Percentiles rank a stretch among this genome's conserved stretches.
phyloP scores from a whole-genome alignment of 805 yeast species.

The Saccharomycopsis vini region DNA sequence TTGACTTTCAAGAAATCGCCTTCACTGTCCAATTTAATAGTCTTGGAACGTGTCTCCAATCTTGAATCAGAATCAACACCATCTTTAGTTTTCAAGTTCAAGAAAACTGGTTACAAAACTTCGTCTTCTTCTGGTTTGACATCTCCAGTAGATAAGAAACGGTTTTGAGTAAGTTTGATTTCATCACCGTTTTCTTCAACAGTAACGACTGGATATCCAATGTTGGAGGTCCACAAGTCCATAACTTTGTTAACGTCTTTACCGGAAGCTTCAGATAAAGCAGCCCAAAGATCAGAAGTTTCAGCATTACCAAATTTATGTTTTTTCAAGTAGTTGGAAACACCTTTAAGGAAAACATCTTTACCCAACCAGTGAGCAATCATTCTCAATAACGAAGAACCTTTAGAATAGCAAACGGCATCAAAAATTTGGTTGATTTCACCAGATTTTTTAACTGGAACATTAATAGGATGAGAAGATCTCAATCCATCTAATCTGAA shows the following conservation, averaged over 20 bases:
- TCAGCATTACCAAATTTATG: slow-evolving; percentile 73
- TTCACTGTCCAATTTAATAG: slow-evolving; percentile 36
- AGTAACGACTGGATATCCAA: slow-evolving; percentile 67
- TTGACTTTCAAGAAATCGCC: slow-evolving; percentile 56
- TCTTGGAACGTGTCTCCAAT: slow-evolving; percentile 41
- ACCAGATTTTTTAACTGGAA: slow-evolving; percentile 67
- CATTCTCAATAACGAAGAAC: slow-evolving; percentile 74
- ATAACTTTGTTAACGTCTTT: slow-evolving; percentile 63
- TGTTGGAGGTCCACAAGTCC: slow-evolving; percentile 74
- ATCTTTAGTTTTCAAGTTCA: slow-evolving; percentile 47
- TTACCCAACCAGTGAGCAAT: slow-evolving; percentile 73
- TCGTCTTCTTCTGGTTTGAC: slow-evolving; percentile 67
- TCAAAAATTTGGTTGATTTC: slow-evolving; percentile 81
- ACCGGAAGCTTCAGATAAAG: slow-evolving; percentile 61
- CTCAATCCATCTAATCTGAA: slow-evolving; percentile 68
- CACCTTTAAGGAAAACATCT: slow-evolving; percentile 70
- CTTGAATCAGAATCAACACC: slow-evolving; percentile 55
- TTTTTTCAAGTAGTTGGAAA: slow-evolving; percentile 63
- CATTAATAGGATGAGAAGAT: slow-evolving; percentile 80
- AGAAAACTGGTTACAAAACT: slow-evolving; percentile 57
- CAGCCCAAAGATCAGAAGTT: slow-evolving; percentile 71
- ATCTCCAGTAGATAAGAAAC: slow-evolving; percentile 71
- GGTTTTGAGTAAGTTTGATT: slow-evolving; percentile 55
- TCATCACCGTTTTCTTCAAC: slow-evolving; percentile 50
- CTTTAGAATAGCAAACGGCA: slow-evolving; percentile 75